Evolutionary conservation across 345 rosid genomes (phyloP).

Genomic region (Rhodomyrtus tomentosa): DNA sequence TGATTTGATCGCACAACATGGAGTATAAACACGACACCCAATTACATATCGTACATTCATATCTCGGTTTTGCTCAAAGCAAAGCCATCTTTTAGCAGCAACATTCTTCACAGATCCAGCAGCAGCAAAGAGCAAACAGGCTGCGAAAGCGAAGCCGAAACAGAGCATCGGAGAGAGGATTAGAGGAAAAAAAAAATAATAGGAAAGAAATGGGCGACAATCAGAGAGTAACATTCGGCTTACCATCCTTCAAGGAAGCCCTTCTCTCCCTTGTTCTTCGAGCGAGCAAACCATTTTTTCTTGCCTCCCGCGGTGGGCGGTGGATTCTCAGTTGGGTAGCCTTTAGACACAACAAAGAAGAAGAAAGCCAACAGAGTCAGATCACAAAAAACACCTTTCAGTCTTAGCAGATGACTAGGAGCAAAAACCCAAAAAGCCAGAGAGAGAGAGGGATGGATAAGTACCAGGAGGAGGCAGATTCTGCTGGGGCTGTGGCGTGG

Average conservation of each 20-base stretch:
- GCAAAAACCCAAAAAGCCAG: neutral
- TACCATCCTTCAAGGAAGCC: slow-evolving; percentile 62
- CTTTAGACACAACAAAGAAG: neutral
- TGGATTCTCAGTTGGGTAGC: slow-evolving; percentile 29
- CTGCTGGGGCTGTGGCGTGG: neutral
- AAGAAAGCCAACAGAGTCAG: neutral
- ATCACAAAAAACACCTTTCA: neutral
- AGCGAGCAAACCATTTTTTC: slow-evolving; percentile 15
- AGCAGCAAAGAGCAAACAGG: slow-evolving; percentile 57
- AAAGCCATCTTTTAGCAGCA: slow-evolving; percentile 22
- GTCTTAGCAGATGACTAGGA: neutral
- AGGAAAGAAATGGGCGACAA: neutral
- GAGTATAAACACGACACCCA: neutral
- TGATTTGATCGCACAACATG: neutral
- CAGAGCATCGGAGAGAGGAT: neutral
- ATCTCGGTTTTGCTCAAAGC: neutral
- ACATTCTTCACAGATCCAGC: slow-evolving; percentile 46
- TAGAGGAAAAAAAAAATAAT: neutral
- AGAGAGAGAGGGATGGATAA: neutral
- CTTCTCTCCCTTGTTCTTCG: slow-evolving; percentile 43
- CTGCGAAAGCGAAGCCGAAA: slow-evolving; percentile 24
- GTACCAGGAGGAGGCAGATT: neutral
- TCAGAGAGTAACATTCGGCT: neutral
- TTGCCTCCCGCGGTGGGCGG: neutral
- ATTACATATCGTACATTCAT: neutral